These are phyloP conservation scores for Arachnomyces sp. DNA, from an alignment of 2,329 filamentous ascomycete species.

Conservation along the genomic window DNA sequence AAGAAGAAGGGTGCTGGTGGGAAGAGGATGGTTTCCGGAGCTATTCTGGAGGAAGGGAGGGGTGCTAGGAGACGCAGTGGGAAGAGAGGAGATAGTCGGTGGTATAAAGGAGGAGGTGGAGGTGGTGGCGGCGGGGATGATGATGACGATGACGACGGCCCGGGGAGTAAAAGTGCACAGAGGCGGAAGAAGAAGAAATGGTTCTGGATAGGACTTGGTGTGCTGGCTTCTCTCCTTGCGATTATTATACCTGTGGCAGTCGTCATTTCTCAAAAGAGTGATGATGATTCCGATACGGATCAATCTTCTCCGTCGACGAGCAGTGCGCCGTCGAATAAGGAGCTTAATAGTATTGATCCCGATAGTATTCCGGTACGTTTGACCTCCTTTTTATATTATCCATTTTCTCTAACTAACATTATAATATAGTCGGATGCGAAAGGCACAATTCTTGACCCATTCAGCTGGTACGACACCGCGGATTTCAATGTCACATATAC, in stretches of 20 bases:
- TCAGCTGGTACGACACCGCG: slow-evolving; percentile 79
- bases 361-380: slow-evolving; percentile 51
- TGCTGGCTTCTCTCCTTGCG: slow-evolving; percentile 50
- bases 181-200: slow-evolving; percentile 37
- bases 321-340: slow-evolving; percentile 32
- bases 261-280: slow-evolving; percentile 54
- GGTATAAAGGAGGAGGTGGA: slow-evolving; percentile 47
- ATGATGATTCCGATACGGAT: slow-evolving; percentile 15
- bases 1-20: slow-evolving; percentile 28
- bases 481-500: slow-evolving; percentile 97
- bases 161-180: slow-evolving; percentile 12
- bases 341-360: slow-evolving; percentile 47
- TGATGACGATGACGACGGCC: slow-evolving; percentile 2
- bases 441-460: slow-evolving; percentile 77
- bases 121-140: slow-evolving; percentile 29
- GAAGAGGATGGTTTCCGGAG: slow-evolving; percentile 61
- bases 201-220: slow-evolving; percentile 49
- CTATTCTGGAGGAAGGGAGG: slow-evolving; percentile 60
- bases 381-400: not conserved
- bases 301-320: slow-evolving; percentile 20
- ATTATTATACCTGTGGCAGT: slow-evolving; percentile 63
- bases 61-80: slow-evolving; percentile 40
- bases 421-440: slow-evolving; percentile 47
- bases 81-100: slow-evolving; percentile 23
- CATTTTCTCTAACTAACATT: slow-evolving; percentile 3